Base-by-base conservation (phyloP, 208 protist genomes). In the Spironucleus salmonicida region DNA sequence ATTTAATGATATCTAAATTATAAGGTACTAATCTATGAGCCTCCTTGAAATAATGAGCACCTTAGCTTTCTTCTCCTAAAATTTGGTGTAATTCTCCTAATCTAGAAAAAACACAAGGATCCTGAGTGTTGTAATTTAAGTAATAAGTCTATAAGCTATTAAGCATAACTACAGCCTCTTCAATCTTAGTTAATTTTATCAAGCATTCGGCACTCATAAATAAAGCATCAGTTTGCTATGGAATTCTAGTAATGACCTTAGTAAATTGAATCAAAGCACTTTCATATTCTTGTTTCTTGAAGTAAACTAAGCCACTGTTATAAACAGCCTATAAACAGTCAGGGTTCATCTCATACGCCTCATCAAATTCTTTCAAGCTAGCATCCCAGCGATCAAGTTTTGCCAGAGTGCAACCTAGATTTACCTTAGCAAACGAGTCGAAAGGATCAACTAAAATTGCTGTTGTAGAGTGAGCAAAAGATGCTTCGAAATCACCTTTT, bases 1-100 rank as follows among this genome's bases (percentile, higher is more conserved):
- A 71, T 9, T 71, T 71, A 27, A 71, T 71, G 38, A 45, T 19
- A 30, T 35, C 38, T 4, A 71, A 19, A 49, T 45, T 49, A n/a
- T 42, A 71, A 15, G 64, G 64, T 23, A 71, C 64, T n/a, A 71
- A 35, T n/a, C 64, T 40, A 35, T 71, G 64, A 9, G 64, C 64
- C 34, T 71, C 64, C 38, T 71, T 71, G 64, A 71, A 71, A 40
- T 71, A 49, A 38, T 71, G 64, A 49, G 64, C 64, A 15, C 30
- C 64, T 11, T 71, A 15, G 13, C 19, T 15, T 38, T 71, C 64
- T 9, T 71, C 64, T 15, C 64, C 64, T n/a, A n/a, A 29, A 11
- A 71, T 40, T 2, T n/a, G 27, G 64, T 71, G 38, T 49, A 71
- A 38, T 38, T 71, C 64, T n/a, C 64, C 64, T 2, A 71, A 35